Conservation (phyloP, 176 grass and related monocot species). For the Pharus latifolius region DNA sequence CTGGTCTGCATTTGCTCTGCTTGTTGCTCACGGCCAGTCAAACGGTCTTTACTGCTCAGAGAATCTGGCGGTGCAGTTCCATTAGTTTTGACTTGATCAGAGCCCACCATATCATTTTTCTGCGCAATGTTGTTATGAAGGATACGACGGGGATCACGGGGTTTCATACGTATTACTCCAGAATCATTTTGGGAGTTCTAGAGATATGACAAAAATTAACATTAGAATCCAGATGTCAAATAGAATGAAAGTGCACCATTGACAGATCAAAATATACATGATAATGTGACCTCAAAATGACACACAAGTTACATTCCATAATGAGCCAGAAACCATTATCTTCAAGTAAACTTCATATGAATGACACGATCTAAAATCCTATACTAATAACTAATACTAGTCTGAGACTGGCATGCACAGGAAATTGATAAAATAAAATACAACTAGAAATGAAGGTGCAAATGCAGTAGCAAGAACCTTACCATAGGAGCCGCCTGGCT, state of each 20-base stretch:
- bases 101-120: conserved; percentile 21
- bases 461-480: background rate
- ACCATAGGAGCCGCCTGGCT: conserved; percentile 22
- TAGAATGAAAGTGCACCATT: background rate
- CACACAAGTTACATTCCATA: no score
- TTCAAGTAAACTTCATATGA: background rate
- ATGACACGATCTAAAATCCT: no score
- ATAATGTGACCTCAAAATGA: background rate
- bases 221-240: background rate
- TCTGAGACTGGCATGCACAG: background rate
- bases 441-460: background rate
- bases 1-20: conserved; percentile 8
- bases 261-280: background rate
- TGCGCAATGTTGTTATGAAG: conserved; percentile 48
- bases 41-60: conserved; percentile 29
- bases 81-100: conserved; percentile 50
- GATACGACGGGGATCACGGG: conserved; percentile 76
- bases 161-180: conserved; percentile 71
- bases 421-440: background rate
- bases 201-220: conserved; percentile 2
- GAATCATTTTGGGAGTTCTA: conserved; percentile 41
- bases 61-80: conserved; percentile 20
- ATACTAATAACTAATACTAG: no score
- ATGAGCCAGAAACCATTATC: background rate
- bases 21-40: conserved; percentile 23